Conservation (phyloP, 345 rosid species). For the Arabis hirsuta region DNA sequence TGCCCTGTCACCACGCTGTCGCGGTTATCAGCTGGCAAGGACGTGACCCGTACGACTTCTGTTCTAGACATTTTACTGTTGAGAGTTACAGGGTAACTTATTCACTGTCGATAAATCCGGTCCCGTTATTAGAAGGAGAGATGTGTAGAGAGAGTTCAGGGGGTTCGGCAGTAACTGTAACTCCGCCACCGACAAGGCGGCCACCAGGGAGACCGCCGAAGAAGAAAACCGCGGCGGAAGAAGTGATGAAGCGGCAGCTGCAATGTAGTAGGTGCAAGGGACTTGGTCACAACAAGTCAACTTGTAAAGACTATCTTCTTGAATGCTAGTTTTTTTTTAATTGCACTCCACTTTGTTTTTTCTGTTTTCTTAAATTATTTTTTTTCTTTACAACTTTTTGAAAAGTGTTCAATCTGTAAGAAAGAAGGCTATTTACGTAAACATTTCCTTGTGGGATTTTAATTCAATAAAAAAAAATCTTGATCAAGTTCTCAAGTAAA, state of each 20-base stretch:
- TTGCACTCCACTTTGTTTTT: background rate
- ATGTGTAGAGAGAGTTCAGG: conserved; percentile 51
- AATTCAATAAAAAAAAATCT: conserved; percentile 11
- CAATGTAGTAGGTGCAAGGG: conserved; percentile 99
- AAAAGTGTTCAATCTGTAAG: conserved; percentile 31
- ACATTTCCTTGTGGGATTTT: background rate
- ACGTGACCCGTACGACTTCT: conserved; percentile 66
- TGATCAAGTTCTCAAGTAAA: background rate
- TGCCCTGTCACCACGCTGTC: conserved; percentile 81
- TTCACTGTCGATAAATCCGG: conserved; percentile 68
- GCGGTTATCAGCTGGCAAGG: conserved; percentile 67
- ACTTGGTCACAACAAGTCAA: conserved; percentile 94
- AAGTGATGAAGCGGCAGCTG: conserved; percentile 78
- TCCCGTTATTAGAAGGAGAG: conserved; percentile 59
- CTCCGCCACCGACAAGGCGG: conserved; percentile 84
- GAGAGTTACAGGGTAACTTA: conserved; percentile 78
- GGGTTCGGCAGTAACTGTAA: conserved; percentile 63
- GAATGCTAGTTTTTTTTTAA: conserved; percentile 37
- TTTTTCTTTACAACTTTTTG: conserved; percentile 1
- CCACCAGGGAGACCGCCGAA: conserved; percentile 88
- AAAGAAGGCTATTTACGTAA: conserved; percentile 1
- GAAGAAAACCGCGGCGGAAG: conserved; percentile 64
- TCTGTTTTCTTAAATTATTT: background rate
- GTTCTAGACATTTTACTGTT: conserved; percentile 71
- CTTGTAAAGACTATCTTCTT: conserved; percentile 78